Conservation (phyloP, 2,329 filamentous ascomycete species). For the Beauveria brongniartii region DNA sequence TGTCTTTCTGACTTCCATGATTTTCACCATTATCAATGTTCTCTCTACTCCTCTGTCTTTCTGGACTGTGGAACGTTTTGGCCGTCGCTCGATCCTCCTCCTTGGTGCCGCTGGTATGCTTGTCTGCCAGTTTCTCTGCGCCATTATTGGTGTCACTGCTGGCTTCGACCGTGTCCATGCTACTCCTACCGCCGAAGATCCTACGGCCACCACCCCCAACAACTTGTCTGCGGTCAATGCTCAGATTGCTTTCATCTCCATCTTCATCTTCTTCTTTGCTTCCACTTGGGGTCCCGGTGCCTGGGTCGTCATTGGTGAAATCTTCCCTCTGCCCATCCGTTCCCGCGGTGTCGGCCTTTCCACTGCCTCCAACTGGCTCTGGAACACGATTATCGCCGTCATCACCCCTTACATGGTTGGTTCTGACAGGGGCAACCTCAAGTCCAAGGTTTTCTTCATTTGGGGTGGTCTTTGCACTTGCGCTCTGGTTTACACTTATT, state of each 20-base stretch:
- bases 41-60: slow-evolving; percentile 80
- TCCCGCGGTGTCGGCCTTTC: slow-evolving; percentile 80
- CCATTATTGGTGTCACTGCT: slow-evolving; percentile 60
- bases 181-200: slow-evolving; percentile 33
- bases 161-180: slow-evolving; percentile 43
- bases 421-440: slow-evolving; percentile 53
- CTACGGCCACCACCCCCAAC: slow-evolving; percentile 33
- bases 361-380: slow-evolving; percentile 86
- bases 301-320: slow-evolving; percentile 80
- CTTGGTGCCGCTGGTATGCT: slow-evolving; percentile 76
- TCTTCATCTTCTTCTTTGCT: slow-evolving; percentile 92
- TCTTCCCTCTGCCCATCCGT: slow-evolving; percentile 83
- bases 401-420: slow-evolving; percentile 69
- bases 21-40: slow-evolving; percentile 86
- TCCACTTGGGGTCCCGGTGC: slow-evolving; percentile 79
- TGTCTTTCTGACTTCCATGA: slow-evolving; percentile 73
- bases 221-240: slow-evolving; percentile 53
- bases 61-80: slow-evolving; percentile 74
- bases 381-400: slow-evolving; percentile 67
- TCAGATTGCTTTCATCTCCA: slow-evolving; percentile 80
- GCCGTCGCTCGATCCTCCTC: slow-evolving; percentile 73
- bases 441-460: slow-evolving; percentile 65
- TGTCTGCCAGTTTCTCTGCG: slow-evolving; percentile 79
- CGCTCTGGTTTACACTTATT: slow-evolving; percentile 59
- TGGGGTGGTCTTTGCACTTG: slow-evolving; percentile 60